phyloP scores from a whole-genome alignment of 352 stramenopile genomes.

The Phytophthora nicotianae region DNA sequence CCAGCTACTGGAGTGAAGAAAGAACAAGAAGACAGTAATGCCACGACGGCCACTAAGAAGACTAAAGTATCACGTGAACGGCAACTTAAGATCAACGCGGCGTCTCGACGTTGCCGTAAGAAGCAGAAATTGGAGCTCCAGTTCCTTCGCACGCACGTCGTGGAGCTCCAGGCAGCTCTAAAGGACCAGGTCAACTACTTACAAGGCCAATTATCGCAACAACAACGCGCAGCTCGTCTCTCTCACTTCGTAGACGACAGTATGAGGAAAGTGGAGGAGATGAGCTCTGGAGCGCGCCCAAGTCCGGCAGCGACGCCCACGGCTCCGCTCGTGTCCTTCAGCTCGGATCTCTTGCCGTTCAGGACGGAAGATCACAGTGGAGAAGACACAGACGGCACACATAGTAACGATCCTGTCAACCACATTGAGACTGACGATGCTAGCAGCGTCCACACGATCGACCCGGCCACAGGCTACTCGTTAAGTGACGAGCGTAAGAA shows the following conservation, averaged over 20 bases:
- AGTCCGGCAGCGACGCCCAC: constrained; percentile 29
- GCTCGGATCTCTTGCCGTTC: constrained; percentile 38
- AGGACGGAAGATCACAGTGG: constrained; percentile 45
- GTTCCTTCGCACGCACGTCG: constrained; percentile 81
- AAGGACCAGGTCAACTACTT: constrained; percentile 71
- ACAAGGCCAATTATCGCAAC: constrained; percentile 41
- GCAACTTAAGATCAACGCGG: constrained; percentile 89
- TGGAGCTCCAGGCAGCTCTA: constrained; percentile 75
- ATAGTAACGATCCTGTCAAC: constrained; percentile 47
- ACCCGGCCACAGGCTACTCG: constrained; percentile 64
- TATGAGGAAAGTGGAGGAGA: constrained; percentile 76
- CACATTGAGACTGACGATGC: constrained; percentile 68
- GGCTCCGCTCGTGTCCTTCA: constrained; percentile 34
- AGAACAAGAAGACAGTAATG: constrained; percentile 25
- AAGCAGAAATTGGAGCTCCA: constrained; percentile 90
- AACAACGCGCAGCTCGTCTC: constrained; percentile 50
- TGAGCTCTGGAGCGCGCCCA: constrained; percentile 63
- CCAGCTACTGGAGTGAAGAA: constrained; percentile 28
- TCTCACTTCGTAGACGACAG: constrained; percentile 73
- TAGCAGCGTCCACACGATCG: constrained; percentile 50
- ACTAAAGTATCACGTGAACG: constrained; percentile 86
- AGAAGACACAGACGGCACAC: constrained; percentile 50
- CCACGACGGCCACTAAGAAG: constrained; percentile 52
- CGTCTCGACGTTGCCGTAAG: constrained; percentile 80
- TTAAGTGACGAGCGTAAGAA: constrained; percentile 67